A percentile compares a stretch with the other conserved stretches of the same genome.
These are phyloP conservation scores for Starmerella cellae DNA, from an alignment of 805 yeast genomes.

Conservation along the genomic window DNA sequence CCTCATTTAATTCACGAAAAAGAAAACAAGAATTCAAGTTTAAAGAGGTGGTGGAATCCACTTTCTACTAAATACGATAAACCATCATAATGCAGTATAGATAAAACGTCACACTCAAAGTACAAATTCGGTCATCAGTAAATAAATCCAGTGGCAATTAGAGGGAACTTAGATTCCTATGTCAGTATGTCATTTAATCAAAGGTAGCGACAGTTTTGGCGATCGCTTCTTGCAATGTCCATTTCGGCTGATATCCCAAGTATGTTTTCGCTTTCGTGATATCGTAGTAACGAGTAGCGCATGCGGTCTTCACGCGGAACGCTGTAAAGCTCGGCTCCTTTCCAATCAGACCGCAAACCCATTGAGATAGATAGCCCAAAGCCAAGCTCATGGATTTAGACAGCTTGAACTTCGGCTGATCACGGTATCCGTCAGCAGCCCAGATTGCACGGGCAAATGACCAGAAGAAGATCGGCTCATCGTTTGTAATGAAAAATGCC, in stretches of 20 bases:
- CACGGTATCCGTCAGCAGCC: slow-evolving; percentile 89
- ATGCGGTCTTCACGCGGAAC: slow-evolving; percentile 80
- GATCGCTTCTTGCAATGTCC: slow-evolving; percentile 54
- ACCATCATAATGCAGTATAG: too few species aligned
- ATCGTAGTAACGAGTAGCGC: slow-evolving; percentile 89
- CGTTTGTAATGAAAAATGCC: slow-evolving; percentile 82
- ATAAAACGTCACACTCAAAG: too few species aligned
- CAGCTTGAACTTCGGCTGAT: slow-evolving; percentile 52
- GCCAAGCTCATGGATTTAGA: slow-evolving; percentile 62
- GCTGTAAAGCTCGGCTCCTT: slow-evolving; percentile 93
- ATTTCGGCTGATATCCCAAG: slow-evolving; percentile 73
- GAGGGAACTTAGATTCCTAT: too few species aligned
- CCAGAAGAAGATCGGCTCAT: slow-evolving; percentile 93
- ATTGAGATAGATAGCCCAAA: slow-evolving; percentile 71
- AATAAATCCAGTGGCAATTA: too few species aligned
- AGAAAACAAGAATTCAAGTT: too few species aligned
- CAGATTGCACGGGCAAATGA: slow-evolving; percentile 91
- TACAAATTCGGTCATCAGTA: too few species aligned
- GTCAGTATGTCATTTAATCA: too few species aligned
- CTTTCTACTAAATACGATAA: too few species aligned
- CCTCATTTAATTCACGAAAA: too few species aligned
- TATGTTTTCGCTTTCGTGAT: slow-evolving; percentile 70
- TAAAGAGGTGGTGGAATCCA: too few species aligned
- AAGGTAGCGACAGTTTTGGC: slow-evolving; percentile 4
- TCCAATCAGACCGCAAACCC: slow-evolving; percentile 52